Percentiles rank a stretch among this genome's conserved stretches.
Evolutionary conservation across 179 eudicot genomes (phyloP).

Genomic region (Gypsophila paniculata): DNA sequence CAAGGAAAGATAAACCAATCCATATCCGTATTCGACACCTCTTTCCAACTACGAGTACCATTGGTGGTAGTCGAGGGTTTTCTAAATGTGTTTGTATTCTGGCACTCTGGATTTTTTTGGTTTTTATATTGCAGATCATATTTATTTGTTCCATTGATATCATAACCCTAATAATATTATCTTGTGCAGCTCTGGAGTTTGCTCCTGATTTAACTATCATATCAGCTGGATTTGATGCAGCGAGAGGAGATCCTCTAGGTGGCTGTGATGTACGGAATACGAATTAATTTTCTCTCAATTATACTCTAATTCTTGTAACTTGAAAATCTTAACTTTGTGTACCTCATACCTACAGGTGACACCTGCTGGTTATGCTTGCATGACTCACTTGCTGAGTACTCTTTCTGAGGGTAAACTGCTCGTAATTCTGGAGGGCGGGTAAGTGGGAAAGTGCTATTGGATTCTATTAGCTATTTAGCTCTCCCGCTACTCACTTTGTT

Average conservation of each 20-base stretch:
- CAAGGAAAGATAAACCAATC: too few relatives aligned
- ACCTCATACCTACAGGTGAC: slow-evolving; percentile 44
- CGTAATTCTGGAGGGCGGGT: slow-evolving; percentile 99
- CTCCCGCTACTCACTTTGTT: background rate
- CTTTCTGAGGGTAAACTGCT: slow-evolving; percentile 80
- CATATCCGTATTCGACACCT: too few relatives aligned
- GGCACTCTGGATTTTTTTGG: background rate
- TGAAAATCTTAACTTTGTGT: background rate
- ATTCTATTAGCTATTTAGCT: background rate
- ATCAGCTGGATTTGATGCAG: slow-evolving; percentile 99
- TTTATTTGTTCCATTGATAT: background rate
- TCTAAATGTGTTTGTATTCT: background rate
- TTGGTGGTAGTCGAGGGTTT: background rate
- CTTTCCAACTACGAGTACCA: too few relatives aligned
- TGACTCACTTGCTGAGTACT: slow-evolving; percentile 71
- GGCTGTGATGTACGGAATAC: slow-evolving; percentile 81
- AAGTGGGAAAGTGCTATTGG: slow-evolving; percentile 25
- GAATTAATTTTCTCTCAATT: background rate
- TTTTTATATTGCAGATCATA: background rate
- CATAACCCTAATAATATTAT: slow-evolving; percentile 6
- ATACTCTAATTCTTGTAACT: background rate
- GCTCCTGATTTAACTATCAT: slow-evolving; percentile 84
- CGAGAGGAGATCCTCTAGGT: slow-evolving; percentile 98
- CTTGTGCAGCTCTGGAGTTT: slow-evolving; percentile 72
- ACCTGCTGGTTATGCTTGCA: slow-evolving; percentile 86